Percentiles rank a stretch among this genome's conserved stretches.
Conservation (phyloP, 257 asterid genomes). For the Penstemon davidsonii region DNA sequence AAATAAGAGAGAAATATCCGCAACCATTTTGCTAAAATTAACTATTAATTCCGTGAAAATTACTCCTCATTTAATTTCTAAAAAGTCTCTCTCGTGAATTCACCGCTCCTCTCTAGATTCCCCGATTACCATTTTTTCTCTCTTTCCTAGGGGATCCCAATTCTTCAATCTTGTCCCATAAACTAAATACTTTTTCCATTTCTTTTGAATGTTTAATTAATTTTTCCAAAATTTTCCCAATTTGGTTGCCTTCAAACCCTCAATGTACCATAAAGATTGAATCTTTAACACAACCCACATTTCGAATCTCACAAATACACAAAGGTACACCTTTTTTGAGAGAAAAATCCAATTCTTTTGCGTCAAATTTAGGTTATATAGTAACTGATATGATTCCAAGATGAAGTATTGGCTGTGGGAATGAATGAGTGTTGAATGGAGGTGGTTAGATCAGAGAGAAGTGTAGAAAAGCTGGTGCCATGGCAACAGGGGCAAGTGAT, state of each 20-base stretch:
- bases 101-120: conserved; percentile 44
- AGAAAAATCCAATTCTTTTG: conserved; percentile 1
- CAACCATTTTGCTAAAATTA: conserved; percentile 22
- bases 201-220: neutral
- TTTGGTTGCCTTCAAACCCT: conserved; percentile 31
- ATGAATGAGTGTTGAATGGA: conserved; percentile 63
- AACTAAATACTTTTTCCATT: too few species aligned
- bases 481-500: conserved; percentile 55
- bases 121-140: conserved; percentile 28
- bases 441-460: conserved; percentile 51
- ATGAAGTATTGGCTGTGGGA: conserved; percentile 54
- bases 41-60: conserved; percentile 32
- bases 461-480: conserved; percentile 44
- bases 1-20: conserved; percentile 21
- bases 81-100: conserved; percentile 42
- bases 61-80: conserved; percentile 39
- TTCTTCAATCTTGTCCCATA: conserved; percentile 13
- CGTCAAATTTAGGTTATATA: conserved; percentile 20
- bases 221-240: conserved; percentile 6
- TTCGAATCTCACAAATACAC: conserved; percentile 16
- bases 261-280: conserved; percentile 30
- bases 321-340: conserved; percentile 14
- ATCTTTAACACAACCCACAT: conserved; percentile 36
- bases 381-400: conserved; percentile 31
- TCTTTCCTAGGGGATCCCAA: conserved; percentile 31